Evolutionary conservation across 305 asterid species (phyloP), one percentile per base, ranked within the genome.

Genomic region (Ilex paraguariensis): DNA sequence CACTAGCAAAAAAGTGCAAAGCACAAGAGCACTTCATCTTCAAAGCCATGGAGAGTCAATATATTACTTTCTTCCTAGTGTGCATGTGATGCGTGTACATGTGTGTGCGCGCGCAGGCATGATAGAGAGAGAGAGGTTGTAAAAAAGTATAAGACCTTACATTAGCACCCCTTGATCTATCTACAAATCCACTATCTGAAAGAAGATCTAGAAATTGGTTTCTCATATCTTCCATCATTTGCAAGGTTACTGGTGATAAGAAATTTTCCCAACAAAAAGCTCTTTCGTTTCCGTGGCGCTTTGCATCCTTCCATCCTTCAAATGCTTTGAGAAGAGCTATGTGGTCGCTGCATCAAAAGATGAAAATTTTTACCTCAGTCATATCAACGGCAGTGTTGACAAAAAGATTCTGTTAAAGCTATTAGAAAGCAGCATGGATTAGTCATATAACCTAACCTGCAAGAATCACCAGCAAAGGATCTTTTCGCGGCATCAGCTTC

Each of bases 241-340:
- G 93, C 86, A 92, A 70, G 75, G 98, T 82, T 44, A 68, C 67
- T 31, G 91, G 87, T 58, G 98, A 92, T 49, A 92, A 82, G 69
- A 79, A 92, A 74, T 92, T 85, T 57, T 85, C 96, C 98, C 97
- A 87, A 65, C 97, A 92, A 78, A 81, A 90, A 4, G 82, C 46
- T 70, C 76, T 85, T 66, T 86, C 98, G 13, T 71, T 76, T 61
- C 87, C 83, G 14, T 71, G 55, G 12, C 79, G 79, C 75, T 84
- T 90, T 50, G 97, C 97, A 17, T 78, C 93, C 72, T 78, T 84
- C 98, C 97, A 92, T 60, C 91, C 96, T 78, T 92, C 95, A 75
- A 75, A 92, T 74, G 98, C 98, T 80, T 89, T 87, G 59, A 87
- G 88, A 71, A 92, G 85, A 9, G 98, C 98, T 64, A 92, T 82